phyloP scores from a whole-genome alignment of 2,329 filamentous ascomycete genomes.

The Plenodomus tracheiphilus region DNA sequence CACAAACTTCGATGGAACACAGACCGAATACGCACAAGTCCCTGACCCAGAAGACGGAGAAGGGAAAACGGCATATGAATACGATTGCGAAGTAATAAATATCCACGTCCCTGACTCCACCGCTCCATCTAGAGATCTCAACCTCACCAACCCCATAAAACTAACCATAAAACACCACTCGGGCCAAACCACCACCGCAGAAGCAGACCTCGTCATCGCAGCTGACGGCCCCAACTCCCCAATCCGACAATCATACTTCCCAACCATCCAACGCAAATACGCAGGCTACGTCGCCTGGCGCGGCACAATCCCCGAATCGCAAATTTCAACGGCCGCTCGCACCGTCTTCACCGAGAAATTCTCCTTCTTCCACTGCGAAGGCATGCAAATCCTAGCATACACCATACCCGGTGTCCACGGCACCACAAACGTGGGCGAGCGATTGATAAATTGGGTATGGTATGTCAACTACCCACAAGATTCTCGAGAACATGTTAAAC shows the following conservation, averaged over 20 bases:
- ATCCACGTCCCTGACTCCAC: slow-evolving; percentile 6
- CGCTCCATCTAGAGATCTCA: neutral
- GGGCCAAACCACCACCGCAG: slow-evolving; percentile 3
- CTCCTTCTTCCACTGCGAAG: slow-evolving; percentile 20
- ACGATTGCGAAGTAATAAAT: slow-evolving; percentile 19
- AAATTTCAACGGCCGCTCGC: slow-evolving; percentile 14
- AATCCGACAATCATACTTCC: slow-evolving; percentile 18
- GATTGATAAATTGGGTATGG: slow-evolving; percentile 53
- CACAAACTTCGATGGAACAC: slow-evolving; percentile 27
- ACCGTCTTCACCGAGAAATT: slow-evolving; percentile 23
- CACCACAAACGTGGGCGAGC: slow-evolving; percentile 39
- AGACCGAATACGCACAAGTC: slow-evolving; percentile 22
- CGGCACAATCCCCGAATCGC: slow-evolving; percentile 27
- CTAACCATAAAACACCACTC: slow-evolving; percentile 13
- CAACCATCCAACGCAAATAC: slow-evolving; percentile 23
- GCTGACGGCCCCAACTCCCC: slow-evolving; percentile 32
- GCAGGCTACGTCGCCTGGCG: slow-evolving; percentile 34
- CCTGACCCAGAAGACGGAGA: slow-evolving; percentile 12
- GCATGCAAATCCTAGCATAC: slow-evolving; percentile 37
- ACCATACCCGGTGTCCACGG: slow-evolving; percentile 49
- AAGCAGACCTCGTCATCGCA: slow-evolving; percentile 25
- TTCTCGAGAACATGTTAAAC: slow-evolving; percentile 40
- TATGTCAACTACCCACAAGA: slow-evolving; percentile 47
- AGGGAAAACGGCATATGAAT: slow-evolving; percentile 19
- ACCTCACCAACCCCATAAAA: slow-evolving; percentile 7